Base-by-base conservation (phyloP, 1,139 yeast species). In the Sugiyamaella sp. region DNA sequence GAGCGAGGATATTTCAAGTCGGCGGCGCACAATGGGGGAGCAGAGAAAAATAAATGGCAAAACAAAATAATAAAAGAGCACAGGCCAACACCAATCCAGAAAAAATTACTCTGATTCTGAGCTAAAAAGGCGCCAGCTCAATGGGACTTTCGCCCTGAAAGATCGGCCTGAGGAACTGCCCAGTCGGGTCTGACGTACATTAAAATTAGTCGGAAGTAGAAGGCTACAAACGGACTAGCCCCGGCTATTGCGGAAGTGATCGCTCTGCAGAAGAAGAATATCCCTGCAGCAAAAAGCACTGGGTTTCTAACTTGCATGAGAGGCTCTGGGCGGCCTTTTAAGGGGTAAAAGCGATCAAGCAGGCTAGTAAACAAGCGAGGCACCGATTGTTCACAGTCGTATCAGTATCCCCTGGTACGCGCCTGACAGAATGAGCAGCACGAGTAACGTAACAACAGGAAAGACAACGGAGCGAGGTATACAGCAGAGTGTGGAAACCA, bases 141-240 rank as follows among this genome's bases (percentile, higher is more conserved):
- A 29, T 29, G 35, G 35, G 35, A 10, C 35, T 12, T 12, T 4
- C 35, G 35, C 8, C 14, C 14, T 29, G 14, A 8, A 10, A n/a
- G n/a, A n/a, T n/a, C n/a, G n/a, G n/a, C 35, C 35, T 29, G 35
- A 29, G 8, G 35, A 29, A 10, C 35, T 29, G n/a, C 35, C 35
- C 35, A 10, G 14, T 29, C 35, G 4, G 4, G 35, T 4, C 4
- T 12, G 14, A 29, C 14, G 14, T 6, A 29, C 35, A 29, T 29
- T 29, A 29, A 29, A 29, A 29, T 29, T 29, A 29, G 35, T 29
- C 35, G 35, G 35, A 29, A 29, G 35, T 29, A 29, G 35, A 29
- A 29, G 35, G 35, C 35, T 12, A 29, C 14, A 29, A 29, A 29
- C 35, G 35, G 35, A 29, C n/a, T 29, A 29, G 35, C 14, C 35